Conservation (phyloP, 305 asterid genomes). For the Striga hermonthica region DNA sequence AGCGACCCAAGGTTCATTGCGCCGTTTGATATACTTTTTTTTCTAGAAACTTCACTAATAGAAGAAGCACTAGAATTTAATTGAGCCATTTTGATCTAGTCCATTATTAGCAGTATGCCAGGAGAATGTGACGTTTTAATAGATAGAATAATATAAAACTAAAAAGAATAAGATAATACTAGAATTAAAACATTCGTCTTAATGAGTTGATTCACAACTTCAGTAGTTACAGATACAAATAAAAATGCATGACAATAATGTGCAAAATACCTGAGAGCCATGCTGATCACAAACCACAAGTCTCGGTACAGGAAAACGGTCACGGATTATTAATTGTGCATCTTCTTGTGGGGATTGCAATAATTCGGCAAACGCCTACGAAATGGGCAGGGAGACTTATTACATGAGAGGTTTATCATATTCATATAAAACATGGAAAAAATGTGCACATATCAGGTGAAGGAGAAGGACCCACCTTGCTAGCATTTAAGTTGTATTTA, state of each 20-base stretch:
- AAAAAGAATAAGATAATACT: not conserved
- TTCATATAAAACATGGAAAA: slow-evolving; percentile 10
- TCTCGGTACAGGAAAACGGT: slow-evolving; percentile 94
- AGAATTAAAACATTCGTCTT: not conserved
- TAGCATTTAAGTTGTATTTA: not conserved
- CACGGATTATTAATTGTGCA: slow-evolving; percentile 73
- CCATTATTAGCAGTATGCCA: too few species aligned
- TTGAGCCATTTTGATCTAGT: too few species aligned
- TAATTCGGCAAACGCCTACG: slow-evolving; percentile 74
- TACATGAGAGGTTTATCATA: slow-evolving; percentile 15
- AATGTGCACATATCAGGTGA: not conserved
- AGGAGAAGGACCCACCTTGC: slow-evolving; percentile 9
- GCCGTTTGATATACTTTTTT: too few species aligned
- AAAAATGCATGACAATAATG: slow-evolving; percentile 19
- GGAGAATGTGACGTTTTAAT: too few species aligned
- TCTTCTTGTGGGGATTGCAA: slow-evolving; percentile 94
- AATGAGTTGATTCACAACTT: not conserved
- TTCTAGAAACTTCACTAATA: too few species aligned
- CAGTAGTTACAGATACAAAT: not conserved
- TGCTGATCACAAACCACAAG: slow-evolving; percentile 98
- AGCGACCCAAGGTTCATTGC: too few species aligned
- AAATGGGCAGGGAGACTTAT: slow-evolving; percentile 14
- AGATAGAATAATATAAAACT: too few species aligned
- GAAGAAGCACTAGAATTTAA: too few species aligned
- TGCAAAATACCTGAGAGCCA: slow-evolving; percentile 86